phyloP scores from a whole-genome alignment of 1,284 basidiomycete genomes.

The Microbotryum silenes-acaulis region DNA sequence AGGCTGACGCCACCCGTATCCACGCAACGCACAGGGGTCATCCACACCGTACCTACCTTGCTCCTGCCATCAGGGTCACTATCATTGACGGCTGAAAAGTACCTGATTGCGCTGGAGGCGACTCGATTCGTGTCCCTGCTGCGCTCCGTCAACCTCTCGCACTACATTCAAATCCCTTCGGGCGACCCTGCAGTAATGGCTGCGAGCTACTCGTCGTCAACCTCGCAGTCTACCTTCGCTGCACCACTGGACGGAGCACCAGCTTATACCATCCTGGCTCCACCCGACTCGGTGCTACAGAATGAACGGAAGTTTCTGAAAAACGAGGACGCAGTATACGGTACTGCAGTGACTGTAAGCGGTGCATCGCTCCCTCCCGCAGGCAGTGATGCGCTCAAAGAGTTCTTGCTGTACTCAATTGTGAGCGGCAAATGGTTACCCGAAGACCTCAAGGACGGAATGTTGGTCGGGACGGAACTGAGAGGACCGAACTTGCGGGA shows the following conservation, averaged over 20 bases:
- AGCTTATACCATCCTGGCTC: constrained; percentile 57
- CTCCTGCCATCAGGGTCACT: constrained; percentile 70
- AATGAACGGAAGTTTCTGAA: constrained; percentile 3
- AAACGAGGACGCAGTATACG: constrained; percentile 34
- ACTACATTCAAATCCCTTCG: constrained; percentile 65
- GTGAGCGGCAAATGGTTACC: constrained; percentile 65
- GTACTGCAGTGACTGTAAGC: constrained; percentile 39
- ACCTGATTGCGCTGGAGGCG: constrained; percentile 78
- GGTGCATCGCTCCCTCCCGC: constrained; percentile 50
- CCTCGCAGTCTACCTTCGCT: not conserved
- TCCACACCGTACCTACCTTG: constrained; percentile 79
- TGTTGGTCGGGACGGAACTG: constrained; percentile 71
- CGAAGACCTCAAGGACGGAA: constrained; percentile 60
- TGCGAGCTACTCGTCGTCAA: constrained; percentile 22
- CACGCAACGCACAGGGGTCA: constrained; percentile 50
- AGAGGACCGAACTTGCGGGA: constrained; percentile 58
- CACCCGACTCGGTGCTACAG: constrained; percentile 70
- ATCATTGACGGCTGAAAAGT: constrained; percentile 84
- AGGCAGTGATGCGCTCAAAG: constrained; percentile 60
- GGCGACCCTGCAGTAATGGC: constrained; percentile 56
- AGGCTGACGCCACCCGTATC: not conserved
- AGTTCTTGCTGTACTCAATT: constrained; percentile 70
- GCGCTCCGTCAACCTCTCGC: constrained; percentile 67
- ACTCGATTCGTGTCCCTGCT: constrained; percentile 81
- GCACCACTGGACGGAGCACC: constrained; percentile 6